Conservation (phyloP, 2,329 filamentous ascomycete species). For the Pezicula rhizophila region DNA sequence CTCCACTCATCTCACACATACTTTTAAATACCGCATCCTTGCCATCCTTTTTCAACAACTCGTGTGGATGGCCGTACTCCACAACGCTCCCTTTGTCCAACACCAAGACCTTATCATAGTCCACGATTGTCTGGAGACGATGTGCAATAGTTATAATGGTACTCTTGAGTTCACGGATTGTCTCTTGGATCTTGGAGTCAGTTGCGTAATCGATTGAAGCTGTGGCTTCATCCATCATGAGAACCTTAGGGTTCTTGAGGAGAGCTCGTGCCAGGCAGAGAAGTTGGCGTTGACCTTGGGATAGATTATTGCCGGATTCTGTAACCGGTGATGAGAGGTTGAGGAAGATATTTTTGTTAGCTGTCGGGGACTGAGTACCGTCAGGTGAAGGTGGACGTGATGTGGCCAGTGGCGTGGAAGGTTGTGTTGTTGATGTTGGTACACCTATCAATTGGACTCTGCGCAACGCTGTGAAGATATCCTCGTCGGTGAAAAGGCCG, state of each 20-base stretch:
- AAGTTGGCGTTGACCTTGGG: slow-evolving; percentile 91
- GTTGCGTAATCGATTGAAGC: slow-evolving; percentile 96
- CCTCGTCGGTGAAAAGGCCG: slow-evolving; percentile 77
- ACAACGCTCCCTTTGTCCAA: slow-evolving; percentile 82
- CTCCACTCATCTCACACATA: slow-evolving; percentile 66
- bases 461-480: slow-evolving; percentile 80
- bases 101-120: slow-evolving; percentile 96
- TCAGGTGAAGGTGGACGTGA: slow-evolving; percentile 19
- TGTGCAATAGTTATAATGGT: slow-evolving; percentile 97
- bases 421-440: slow-evolving; percentile 23
- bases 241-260: slow-evolving; percentile 81
- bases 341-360: slow-evolving; percentile 93
- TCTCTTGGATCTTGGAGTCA: slow-evolving; percentile 92
- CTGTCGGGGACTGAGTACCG: slow-evolving; percentile 35
- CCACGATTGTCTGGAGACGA: slow-evolving; percentile 90
- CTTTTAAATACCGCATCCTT: slow-evolving; percentile 44
- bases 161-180: slow-evolving; percentile 84
- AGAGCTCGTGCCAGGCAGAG: slow-evolving; percentile 89
- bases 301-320: slow-evolving; percentile 90
- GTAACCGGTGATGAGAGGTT: slow-evolving; percentile 78
- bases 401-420: slow-evolving; percentile 28
- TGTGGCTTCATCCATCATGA: slow-evolving; percentile 99
- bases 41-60: slow-evolving; percentile 65
- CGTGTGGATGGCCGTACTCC: slow-evolving; percentile 86
- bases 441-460: slow-evolving; percentile 80